These are phyloP conservation scores for Wickerhamiella shivajii DNA, from an alignment of 805 yeast species.

Conservation along the genomic window DNA sequence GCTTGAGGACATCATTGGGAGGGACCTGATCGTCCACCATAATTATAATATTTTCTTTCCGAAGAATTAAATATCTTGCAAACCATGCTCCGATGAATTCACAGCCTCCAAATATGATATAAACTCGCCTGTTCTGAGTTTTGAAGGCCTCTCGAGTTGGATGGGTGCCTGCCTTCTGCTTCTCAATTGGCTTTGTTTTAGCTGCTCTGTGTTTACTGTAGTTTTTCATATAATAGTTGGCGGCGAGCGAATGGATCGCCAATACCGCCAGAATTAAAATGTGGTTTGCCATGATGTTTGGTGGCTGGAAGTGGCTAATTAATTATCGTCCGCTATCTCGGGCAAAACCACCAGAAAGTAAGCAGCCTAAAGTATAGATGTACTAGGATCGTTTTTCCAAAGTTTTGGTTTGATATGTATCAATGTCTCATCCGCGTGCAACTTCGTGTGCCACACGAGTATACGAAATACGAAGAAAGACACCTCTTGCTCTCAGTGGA, in stretches of 20 bases:
- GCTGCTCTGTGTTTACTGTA: not conserved
- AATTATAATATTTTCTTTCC: constrained; percentile 17
- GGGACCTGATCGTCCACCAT: constrained; percentile 17
- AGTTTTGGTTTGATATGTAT: too few relatives aligned
- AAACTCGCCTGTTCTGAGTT: constrained; percentile 10
- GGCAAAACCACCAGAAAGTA: too few relatives aligned
- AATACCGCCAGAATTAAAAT: not conserved
- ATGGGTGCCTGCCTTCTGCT: constrained; percentile 8
- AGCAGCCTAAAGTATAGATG: too few relatives aligned
- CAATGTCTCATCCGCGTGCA: too few relatives aligned
- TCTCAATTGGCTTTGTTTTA: constrained; percentile 8
- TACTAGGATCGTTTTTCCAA: too few relatives aligned
- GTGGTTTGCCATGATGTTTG: too few relatives aligned
- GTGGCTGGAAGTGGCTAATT: too few relatives aligned
- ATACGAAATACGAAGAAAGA: too few relatives aligned
- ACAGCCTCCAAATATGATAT: constrained; percentile 21
- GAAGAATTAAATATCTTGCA: constrained; percentile 19
- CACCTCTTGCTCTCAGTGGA: too few relatives aligned
- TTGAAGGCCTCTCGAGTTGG: constrained; percentile 13
- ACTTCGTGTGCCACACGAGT: too few relatives aligned
- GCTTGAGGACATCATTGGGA: constrained; percentile 17
- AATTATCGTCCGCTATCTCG: too few relatives aligned
- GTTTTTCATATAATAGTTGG: constrained; percentile 4
- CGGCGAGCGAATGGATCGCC: not conserved
- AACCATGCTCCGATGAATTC: constrained; percentile 24